Conservation (phyloP, 257 asterid genomes). For the Capsicum chinense region DNA sequence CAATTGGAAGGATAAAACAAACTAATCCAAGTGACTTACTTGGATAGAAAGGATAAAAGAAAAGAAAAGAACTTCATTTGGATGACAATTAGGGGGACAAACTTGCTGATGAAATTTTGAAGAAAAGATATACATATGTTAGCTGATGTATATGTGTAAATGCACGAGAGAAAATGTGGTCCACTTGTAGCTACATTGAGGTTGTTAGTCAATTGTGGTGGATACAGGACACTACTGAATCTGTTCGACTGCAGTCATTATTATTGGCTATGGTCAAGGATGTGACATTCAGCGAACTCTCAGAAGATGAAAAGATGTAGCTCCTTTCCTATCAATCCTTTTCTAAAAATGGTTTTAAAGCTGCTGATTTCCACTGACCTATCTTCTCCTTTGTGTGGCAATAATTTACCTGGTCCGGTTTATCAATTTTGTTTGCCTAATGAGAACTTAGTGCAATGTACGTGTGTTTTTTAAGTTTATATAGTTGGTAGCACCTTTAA, state of each 20-base stretch:
- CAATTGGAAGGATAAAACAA: slow-evolving; percentile 1
- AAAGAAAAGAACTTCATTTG: not conserved
- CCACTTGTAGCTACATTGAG: not conserved
- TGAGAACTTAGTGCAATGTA: slow-evolving; percentile 1
- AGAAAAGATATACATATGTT: not conserved
- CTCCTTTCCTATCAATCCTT: not conserved
- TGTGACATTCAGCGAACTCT: not conserved
- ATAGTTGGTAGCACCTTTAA: not conserved
- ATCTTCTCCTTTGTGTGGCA: not conserved
- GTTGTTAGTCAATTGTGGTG: slow-evolving; percentile 4
- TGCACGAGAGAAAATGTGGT: not conserved
- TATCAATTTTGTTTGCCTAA: not conserved
- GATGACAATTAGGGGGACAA: not conserved
- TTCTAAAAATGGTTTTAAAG: not conserved
- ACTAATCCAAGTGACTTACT: slow-evolving; percentile 19
- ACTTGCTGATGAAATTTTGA: not conserved
- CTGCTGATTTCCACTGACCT: not conserved
- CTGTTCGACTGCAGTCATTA: not conserved
- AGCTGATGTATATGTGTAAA: not conserved
- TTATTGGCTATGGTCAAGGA: slow-evolving; percentile 3
- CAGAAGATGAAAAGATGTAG: slow-evolving; percentile 7
- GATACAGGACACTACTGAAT: not conserved
- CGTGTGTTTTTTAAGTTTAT: not conserved
- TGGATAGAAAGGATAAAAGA: slow-evolving; percentile 10
- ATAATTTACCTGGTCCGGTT: not conserved